phyloP scores from a whole-genome alignment of 805 yeast genomes.

The Lipomyces sp. region DNA sequence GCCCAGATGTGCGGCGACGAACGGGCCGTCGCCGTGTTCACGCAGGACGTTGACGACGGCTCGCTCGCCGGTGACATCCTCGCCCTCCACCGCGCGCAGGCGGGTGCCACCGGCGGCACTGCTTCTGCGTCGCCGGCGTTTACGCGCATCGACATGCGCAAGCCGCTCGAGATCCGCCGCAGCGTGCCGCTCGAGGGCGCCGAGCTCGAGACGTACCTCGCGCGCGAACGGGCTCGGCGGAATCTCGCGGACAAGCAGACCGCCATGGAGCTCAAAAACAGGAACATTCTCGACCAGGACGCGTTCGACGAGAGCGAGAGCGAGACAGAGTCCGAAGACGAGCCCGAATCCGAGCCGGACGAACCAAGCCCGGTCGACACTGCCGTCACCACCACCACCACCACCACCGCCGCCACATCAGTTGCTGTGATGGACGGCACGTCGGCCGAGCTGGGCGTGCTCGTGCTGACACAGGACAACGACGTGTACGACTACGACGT shows the following conservation, averaged over 20 bases:
- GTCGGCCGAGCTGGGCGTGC: conserved; percentile 27
- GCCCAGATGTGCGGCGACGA: conserved; percentile 51
- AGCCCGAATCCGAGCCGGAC: conserved; percentile 32
- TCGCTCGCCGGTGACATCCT: conserved; percentile 53
- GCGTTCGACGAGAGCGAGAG: conserved; percentile 23
- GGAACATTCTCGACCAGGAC: conserved; percentile 38
- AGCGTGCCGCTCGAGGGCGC: conserved; percentile 38
- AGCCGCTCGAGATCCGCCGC: conserved; percentile 34
- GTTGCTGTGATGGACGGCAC: conserved; percentile 28
- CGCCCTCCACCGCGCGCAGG: conserved; percentile 20
- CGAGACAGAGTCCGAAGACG: conserved; percentile 28
- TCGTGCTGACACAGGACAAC: conserved; percentile 33
- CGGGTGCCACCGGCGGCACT: conserved; percentile 1
- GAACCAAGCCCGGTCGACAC: no score
- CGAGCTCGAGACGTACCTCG: conserved; percentile 36
- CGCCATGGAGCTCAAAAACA: conserved; percentile 40
- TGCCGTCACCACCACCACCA: neutral
- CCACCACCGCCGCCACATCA: conserved; percentile 7
- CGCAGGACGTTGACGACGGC: conserved; percentile 56
- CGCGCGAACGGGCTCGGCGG: conserved; percentile 29
- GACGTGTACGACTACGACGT: conserved; percentile 54
- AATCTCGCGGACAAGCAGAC: conserved; percentile 31
- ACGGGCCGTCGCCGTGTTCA: conserved; percentile 65
- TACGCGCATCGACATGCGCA: conserved; percentile 5
- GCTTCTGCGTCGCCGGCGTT: conserved; percentile 1